Evolutionary conservation across 441 rosid genomes (phyloP), one percentile per base, ranked within the genome.

Genomic region (Aleurites moluccanus): DNA sequence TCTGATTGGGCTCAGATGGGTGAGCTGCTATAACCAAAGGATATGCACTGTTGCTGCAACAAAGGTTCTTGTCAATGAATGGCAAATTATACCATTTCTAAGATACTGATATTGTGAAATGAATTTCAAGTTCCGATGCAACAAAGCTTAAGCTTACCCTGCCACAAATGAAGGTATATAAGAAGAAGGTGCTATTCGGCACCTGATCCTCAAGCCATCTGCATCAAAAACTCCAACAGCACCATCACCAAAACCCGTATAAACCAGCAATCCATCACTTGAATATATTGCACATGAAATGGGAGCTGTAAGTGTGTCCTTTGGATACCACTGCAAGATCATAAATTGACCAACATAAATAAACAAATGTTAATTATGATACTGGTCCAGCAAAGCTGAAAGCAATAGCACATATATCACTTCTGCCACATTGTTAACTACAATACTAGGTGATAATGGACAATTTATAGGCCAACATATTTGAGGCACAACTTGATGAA

Each of bases 251-350:
- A 88, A 88, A 25, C 86, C 85, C 57, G 86, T 67, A 80, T 85
- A 88, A 33, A 88, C 74, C 74, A 86, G 77, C 57, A 61, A 76
- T 57, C 91, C 84, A 59, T 86, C 83, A 28, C 91, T 85, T 10
- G 91, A 88, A 81, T 83, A 88, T 76, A 82, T 81, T 49, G 87
- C 91, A 82, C 83, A 83, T 28, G 91, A 85, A 71, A 88, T 82
- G 53, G 85, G 85, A 70, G 89, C 89, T 10, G 69, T 3, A 64
- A 88, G 87, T 13, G 78, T 35, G 33, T 88, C 91, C 77, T 80
- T 82, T 6, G 91, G 91, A 74, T 78, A 77, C 89, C 91, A 88
- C 91, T 88, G 85, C 79, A 80, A 70, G 42, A 72, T 70, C 53
- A 73, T 50, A 13, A 28, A 49, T 65, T 53, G 47, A 63, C 45